Percentiles rank a stretch among this genome's conserved stretches.
These are phyloP conservation scores for Rubus parviflorus DNA, from an alignment of 306 rosid species.

Conservation along the genomic window DNA sequence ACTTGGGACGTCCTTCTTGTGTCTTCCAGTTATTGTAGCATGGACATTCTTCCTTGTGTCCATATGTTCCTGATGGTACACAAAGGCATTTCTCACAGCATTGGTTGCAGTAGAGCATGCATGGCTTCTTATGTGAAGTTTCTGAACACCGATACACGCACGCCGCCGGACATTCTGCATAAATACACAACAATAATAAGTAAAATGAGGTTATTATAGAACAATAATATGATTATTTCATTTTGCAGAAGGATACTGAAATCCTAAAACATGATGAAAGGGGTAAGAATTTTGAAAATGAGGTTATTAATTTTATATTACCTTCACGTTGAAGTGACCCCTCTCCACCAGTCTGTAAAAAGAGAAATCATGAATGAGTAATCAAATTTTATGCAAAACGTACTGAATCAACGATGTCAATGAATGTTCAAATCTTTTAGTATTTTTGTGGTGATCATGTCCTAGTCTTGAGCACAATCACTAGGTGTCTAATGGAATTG, in stretches of 20 bases:
- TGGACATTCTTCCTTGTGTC: slow-evolving; percentile 38
- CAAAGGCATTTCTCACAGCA: slow-evolving; percentile 40
- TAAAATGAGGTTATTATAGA: too few relatives aligned
- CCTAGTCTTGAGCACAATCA: too few relatives aligned
- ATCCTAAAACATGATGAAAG: too few relatives aligned
- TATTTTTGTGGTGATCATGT: too few relatives aligned
- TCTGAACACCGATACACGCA: slow-evolving; percentile 30
- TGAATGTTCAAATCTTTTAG: too few relatives aligned
- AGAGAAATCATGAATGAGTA: background rate
- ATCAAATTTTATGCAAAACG: background rate
- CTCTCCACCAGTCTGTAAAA: slow-evolving; percentile 26
- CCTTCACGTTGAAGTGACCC: slow-evolving; percentile 25
- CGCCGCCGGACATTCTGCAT: slow-evolving; percentile 25
- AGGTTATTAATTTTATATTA: background rate
- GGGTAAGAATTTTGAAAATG: too few relatives aligned
- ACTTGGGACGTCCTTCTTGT: slow-evolving; percentile 27
- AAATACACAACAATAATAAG: background rate
- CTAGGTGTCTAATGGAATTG: too few relatives aligned
- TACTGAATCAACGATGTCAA: too few relatives aligned
- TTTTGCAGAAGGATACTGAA: too few relatives aligned
- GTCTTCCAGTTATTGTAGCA: slow-evolving; percentile 44
- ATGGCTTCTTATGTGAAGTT: slow-evolving; percentile 37
- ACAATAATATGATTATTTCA: too few relatives aligned
- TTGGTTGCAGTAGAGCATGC: slow-evolving; percentile 32
- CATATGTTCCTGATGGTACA: slow-evolving; percentile 40